These are phyloP conservation scores for Ceratocystiopsis minuta DNA, from an alignment of 2,329 filamentous ascomycete species.

Conservation along the genomic window DNA sequence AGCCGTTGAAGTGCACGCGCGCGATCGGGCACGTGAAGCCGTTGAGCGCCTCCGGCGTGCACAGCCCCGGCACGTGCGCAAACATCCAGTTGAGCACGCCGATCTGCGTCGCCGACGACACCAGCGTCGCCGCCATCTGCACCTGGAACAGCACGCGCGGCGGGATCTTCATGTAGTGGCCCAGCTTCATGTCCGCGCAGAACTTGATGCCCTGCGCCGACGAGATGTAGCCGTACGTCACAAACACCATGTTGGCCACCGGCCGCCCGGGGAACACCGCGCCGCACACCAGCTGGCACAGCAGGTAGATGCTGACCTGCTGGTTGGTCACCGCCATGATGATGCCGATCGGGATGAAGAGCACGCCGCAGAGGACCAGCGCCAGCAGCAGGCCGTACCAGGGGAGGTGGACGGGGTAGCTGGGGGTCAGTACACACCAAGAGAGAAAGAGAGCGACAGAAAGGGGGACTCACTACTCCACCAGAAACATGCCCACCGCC, in stretches of 20 bases:
- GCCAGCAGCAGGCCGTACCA: slow-evolving; percentile 76
- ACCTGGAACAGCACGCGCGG: slow-evolving; percentile 63
- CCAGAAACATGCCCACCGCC: slow-evolving; percentile 63
- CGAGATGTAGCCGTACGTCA: slow-evolving; percentile 80
- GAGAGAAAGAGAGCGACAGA: not conserved
- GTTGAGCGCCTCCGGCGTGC: slow-evolving; percentile 63
- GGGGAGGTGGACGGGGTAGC: slow-evolving; percentile 63
- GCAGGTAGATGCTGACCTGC: slow-evolving; percentile 70
- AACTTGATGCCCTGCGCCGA: slow-evolving; percentile 83
- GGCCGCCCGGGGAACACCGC: slow-evolving; percentile 68
- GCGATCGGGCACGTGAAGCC: slow-evolving; percentile 80
- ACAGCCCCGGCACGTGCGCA: slow-evolving; percentile 54
- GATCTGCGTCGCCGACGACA: slow-evolving; percentile 68
- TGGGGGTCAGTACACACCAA: slow-evolving; percentile 19
- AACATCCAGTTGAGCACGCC: slow-evolving; percentile 86
- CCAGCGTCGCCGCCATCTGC: slow-evolving; percentile 56
- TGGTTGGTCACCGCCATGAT: slow-evolving; percentile 89
- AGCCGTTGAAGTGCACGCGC: slow-evolving; percentile 77
- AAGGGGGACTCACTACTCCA: slow-evolving; percentile 50
- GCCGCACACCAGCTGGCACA: slow-evolving; percentile 73
- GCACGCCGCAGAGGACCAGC: slow-evolving; percentile 56
- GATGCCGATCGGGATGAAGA: slow-evolving; percentile 82
- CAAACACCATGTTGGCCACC: slow-evolving; percentile 85
- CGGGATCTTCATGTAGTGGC: slow-evolving; percentile 77
- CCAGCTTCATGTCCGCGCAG: slow-evolving; percentile 70